phyloP scores from a whole-genome alignment of 306 rosid species.

The Astragalus glycyphyllos region DNA sequence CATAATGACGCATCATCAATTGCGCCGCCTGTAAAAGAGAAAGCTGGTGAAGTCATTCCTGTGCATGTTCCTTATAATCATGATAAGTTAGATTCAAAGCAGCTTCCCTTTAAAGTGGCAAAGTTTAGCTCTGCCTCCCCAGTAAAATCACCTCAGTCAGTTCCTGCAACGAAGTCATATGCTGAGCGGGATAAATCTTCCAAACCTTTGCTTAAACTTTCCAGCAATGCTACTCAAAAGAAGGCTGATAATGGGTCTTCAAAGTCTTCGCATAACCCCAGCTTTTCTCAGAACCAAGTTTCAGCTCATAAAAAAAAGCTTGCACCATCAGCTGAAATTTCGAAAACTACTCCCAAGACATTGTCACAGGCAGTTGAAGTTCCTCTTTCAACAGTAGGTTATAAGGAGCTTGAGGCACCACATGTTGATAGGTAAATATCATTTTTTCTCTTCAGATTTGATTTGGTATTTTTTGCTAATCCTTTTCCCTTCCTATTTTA shows the following conservation, averaged over 20 bases:
- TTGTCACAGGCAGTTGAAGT: slow-evolving; percentile 54
- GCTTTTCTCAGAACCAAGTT: slow-evolving; percentile 62
- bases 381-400: slow-evolving; percentile 50
- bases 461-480: slow-evolving; percentile 28
- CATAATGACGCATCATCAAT: slow-evolving; percentile 50
- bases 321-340: slow-evolving; percentile 61
- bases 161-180: slow-evolving; percentile 49
- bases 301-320: slow-evolving; percentile 58
- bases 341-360: slow-evolving; percentile 60
- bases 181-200: slow-evolving; percentile 62
- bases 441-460: slow-evolving; percentile 25
- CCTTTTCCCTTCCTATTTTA: slow-evolving; percentile 15
- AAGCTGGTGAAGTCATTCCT: slow-evolving; percentile 49
- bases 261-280: slow-evolving; percentile 53
- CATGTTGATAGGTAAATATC: slow-evolving; percentile 66
- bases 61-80: slow-evolving; percentile 51
- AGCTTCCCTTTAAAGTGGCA: slow-evolving; percentile 54
- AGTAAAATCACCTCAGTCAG: slow-evolving; percentile 63
- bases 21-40: slow-evolving; percentile 50
- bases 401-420: slow-evolving; percentile 58
- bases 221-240: slow-evolving; percentile 56
- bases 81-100: slow-evolving; percentile 58
- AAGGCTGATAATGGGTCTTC: slow-evolving; percentile 55
- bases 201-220: slow-evolving; percentile 57
- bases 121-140: slow-evolving; percentile 65